Evolutionary conservation across 2,329 filamentous ascomycete genomes (phyloP).

Genomic region (Boeremia lycopersici): DNA sequence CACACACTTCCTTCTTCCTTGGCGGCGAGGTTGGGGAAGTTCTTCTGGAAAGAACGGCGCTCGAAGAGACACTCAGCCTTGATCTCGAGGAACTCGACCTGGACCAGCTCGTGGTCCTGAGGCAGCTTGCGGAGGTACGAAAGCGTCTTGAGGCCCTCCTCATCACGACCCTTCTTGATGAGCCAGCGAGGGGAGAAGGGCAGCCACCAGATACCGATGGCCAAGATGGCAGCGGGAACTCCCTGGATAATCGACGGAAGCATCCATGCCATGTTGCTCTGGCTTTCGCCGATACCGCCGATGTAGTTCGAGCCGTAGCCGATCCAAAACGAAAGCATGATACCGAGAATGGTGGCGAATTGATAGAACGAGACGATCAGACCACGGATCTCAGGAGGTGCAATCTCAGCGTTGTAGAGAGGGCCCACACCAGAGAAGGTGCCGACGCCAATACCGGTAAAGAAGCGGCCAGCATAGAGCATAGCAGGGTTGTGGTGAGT

Average conservation of each 20-base stretch:
- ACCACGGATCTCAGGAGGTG: slow-evolving; percentile 36
- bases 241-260: slow-evolving; percentile 36
- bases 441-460: slow-evolving; percentile 58
- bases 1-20: slow-evolving; percentile 52
- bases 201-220: slow-evolving; percentile 34
- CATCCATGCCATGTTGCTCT: slow-evolving; percentile 35
- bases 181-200: slow-evolving; percentile 37
- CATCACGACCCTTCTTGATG: slow-evolving; percentile 34
- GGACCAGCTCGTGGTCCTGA: slow-evolving; percentile 44
- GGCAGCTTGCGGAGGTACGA: slow-evolving; percentile 41
- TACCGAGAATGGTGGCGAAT: slow-evolving; percentile 38
- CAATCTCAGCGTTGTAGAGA: slow-evolving; percentile 54
- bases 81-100: slow-evolving; percentile 56
- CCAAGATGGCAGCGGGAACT: slow-evolving; percentile 32
- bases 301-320: slow-evolving; percentile 46
- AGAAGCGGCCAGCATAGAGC: slow-evolving; percentile 57
- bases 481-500: slow-evolving; percentile 47
- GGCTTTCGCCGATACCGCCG: slow-evolving; percentile 48
- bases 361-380: slow-evolving; percentile 39
- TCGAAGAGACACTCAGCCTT: slow-evolving; percentile 55
- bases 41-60: slow-evolving; percentile 50
- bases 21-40: slow-evolving; percentile 54
- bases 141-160: slow-evolving; percentile 27
- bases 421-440: slow-evolving; percentile 54
- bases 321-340: slow-evolving; percentile 43